Evolutionary conservation across 2,329 filamentous ascomycete species (phyloP).

Genomic region (Fusarium anguioides): DNA sequence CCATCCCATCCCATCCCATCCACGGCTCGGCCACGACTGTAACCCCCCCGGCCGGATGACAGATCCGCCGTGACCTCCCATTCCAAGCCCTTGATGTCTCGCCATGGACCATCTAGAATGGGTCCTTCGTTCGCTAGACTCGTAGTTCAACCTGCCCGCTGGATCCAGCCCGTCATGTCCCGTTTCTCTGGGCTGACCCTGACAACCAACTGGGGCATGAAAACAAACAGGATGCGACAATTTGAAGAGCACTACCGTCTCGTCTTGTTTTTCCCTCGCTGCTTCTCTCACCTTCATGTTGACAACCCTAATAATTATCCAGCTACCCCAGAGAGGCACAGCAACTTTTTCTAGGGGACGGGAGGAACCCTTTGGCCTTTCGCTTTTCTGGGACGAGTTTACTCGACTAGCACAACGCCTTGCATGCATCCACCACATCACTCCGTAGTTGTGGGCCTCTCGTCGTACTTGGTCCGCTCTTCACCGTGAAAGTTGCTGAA

Average conservation of each 20-base stretch:
- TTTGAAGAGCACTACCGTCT: constrained; percentile 10
- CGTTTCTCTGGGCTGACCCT: constrained; percentile 39
- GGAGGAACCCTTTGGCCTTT: constrained; percentile 45
- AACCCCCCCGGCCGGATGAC: constrained; percentile 40
- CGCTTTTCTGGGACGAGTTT: constrained; percentile 38
- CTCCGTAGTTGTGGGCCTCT: constrained; percentile 38
- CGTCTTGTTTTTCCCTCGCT: not conserved
- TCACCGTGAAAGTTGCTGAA: constrained; percentile 1
- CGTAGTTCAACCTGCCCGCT: constrained; percentile 46
- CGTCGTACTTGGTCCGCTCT: constrained; percentile 29
- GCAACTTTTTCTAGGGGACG: constrained; percentile 35
- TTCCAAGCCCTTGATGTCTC: constrained; percentile 44
- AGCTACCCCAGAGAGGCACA: constrained; percentile 22
- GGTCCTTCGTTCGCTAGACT: constrained; percentile 43
- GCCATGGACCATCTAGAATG: constrained; percentile 38
- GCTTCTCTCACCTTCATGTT: not conserved
- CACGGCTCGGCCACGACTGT: constrained; percentile 19
- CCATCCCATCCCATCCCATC: constrained; percentile 19
- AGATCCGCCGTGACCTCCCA: constrained; percentile 44
- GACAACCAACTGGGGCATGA: constrained; percentile 37
- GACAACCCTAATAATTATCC: constrained; percentile 3
- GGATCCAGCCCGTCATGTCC: constrained; percentile 46
- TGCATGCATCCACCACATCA: constrained; percentile 44
- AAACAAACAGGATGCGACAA: constrained; percentile 22
- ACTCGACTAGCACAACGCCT: constrained; percentile 45